phyloP scores from a whole-genome alignment of 192 early-diverging fungal species.

The Funneliformis geosporum region DNA sequence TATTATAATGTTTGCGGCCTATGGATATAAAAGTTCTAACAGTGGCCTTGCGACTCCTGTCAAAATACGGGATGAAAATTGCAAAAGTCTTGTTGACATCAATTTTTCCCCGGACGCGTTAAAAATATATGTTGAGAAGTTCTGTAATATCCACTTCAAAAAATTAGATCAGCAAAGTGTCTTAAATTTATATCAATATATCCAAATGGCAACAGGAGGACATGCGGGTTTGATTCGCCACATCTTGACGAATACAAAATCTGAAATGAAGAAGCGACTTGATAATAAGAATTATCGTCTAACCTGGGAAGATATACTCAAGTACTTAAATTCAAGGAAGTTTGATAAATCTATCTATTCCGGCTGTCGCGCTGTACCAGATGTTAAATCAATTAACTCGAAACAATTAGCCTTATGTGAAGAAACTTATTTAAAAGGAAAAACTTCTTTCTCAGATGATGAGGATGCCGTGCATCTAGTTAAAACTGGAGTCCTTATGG shows the following conservation, averaged over 20 bases:
- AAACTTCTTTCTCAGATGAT: neutral
- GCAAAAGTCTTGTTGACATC: constrained; percentile 15
- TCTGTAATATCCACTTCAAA: neutral
- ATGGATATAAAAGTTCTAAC: constrained; percentile 24
- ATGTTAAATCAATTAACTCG: neutral
- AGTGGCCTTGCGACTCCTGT: neutral
- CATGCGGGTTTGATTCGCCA: neutral
- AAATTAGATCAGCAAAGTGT: neutral
- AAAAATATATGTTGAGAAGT: neutral
- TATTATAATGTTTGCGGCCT: constrained; percentile 25
- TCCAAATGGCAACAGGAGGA: neutral
- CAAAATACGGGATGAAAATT: neutral
- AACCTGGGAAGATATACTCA: constrained; percentile 4
- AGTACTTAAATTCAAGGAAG: neutral
- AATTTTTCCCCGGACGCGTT: neutral
- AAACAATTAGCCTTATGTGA: neutral
- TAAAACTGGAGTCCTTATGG: neutral
- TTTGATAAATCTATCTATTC: neutral
- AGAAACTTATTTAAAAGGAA: neutral
- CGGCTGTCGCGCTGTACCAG: neutral
- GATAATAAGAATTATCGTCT: neutral
- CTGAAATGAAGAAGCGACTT: neutral
- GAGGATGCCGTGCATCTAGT: neutral
- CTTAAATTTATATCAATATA: neutral
- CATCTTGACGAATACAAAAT: neutral